Evolutionary conservation across 305 asterid genomes (phyloP).

Genomic region (Solanum hybrid): DNA sequence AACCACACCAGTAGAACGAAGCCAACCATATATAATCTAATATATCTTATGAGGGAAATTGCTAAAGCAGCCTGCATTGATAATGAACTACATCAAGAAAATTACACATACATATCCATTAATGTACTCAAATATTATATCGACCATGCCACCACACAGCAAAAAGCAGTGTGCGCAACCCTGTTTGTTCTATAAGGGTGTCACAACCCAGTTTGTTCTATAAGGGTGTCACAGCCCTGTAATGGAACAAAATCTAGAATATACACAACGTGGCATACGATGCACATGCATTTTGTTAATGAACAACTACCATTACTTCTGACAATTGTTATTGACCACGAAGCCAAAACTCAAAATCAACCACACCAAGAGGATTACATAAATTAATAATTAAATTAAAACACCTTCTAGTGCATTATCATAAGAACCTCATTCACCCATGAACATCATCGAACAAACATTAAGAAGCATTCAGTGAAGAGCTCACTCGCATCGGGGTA

Average conservation of each 20-base stretch:
- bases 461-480: conserved; percentile 3
- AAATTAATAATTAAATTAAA: neutral
- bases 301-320: neutral
- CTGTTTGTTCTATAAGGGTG: neutral
- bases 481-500: neutral
- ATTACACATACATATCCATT: neutral
- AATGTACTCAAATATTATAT: neutral
- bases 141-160: neutral
- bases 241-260: conserved; percentile 1
- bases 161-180: neutral
- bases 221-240: neutral
- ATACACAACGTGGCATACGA: neutral
- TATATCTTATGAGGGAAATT: neutral
- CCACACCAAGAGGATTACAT: neutral
- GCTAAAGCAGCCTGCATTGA: neutral
- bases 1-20: neutral
- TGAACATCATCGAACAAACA: neutral
- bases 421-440: neutral
- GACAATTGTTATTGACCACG: neutral
- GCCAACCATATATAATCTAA: neutral
- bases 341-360: conserved; percentile 3
- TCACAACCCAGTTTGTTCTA: neutral
- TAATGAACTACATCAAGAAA: neutral
- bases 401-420: neutral
- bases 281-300: neutral